These are phyloP conservation scores for Durotheca rogersii DNA, from an alignment of 495 filamentous ascomycete genomes.

Conservation along the genomic window DNA sequence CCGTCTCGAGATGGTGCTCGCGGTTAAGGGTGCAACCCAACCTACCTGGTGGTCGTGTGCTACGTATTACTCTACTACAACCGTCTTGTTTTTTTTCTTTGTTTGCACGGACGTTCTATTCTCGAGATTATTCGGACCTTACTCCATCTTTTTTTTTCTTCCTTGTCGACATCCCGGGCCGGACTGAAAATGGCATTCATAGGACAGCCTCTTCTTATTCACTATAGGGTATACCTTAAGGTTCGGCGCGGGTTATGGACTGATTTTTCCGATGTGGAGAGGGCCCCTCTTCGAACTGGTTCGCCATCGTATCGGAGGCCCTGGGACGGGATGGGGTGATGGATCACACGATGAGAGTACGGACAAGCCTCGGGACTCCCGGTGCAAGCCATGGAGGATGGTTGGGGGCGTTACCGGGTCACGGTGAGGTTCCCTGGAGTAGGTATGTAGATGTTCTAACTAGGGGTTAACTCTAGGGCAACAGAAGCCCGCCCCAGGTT, in stretches of 20 bases:
- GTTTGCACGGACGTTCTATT: slow-evolving; percentile 1
- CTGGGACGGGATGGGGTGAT: slow-evolving; percentile 18
- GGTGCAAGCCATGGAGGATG: background rate
- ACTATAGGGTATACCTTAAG: slow-evolving; percentile 33
- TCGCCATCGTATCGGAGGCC: no score
- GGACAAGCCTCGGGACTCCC: background rate
- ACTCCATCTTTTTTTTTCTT: slow-evolving; percentile 5
- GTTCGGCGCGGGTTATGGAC: slow-evolving; percentile 21
- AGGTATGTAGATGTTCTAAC: no score
- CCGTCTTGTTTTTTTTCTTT: slow-evolving; percentile 15
- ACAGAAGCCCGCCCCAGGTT: no score
- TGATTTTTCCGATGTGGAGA: slow-evolving; percentile 10
- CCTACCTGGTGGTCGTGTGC: slow-evolving; percentile 10
- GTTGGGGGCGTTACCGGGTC: background rate
- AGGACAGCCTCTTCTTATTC: slow-evolving; percentile 18
- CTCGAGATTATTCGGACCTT: no score
- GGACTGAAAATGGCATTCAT: slow-evolving; percentile 26
- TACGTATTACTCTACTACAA: slow-evolving; percentile 12
- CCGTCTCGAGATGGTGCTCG: slow-evolving; percentile 1
- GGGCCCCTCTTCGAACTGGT: slow-evolving; percentile 6
- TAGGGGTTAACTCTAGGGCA: no score
- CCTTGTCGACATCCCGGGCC: slow-evolving; percentile 3
- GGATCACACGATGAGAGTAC: slow-evolving; percentile 6
- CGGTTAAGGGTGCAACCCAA: slow-evolving; percentile 12
- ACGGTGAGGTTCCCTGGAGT: background rate